Base-by-base conservation (phyloP, 1,139 yeast genomes). In the Groenewaldozyma sp. region DNA sequence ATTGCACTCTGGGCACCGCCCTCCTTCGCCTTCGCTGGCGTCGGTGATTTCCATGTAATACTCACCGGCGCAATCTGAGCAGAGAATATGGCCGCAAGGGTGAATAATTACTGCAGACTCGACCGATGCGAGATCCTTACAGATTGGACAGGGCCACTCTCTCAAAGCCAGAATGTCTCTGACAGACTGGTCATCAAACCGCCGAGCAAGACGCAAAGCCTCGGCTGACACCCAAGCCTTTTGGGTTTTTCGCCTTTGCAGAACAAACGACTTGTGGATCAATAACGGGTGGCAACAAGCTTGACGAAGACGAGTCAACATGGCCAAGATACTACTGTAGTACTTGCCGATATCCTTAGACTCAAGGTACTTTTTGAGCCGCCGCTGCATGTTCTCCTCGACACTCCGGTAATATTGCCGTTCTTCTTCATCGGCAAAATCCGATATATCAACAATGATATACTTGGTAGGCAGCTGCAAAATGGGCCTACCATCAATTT, bases 241-340 rank as follows among this genome's bases (percentile, higher is more conserved):
- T 35, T 40, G 37, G 36, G 33, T 40, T 7, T 58, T 10, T 67
- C 62, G 45, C 62, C 66, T 57, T 34, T 41, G 44, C 35, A 51
- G 69, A 35, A 40, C 33, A 34, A 46, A 74, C 20, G 88, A 88
- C 40, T 82, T 67, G 45, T 76, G 74, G 28, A 86, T 91, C 42
- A 91, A 65, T 51, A 73, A 78, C 32, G 79, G 76, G 59, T 91
- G 97, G 52, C 88, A 79, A 56, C 96, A 84, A 2, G 95, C 93
- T 61, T 91, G 97, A 45, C 98, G 71, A 51, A 91, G 67, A 38
- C 97, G 70, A 35, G 88, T 63, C 44, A 91, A 68, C 51, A 88
- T 63, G 0, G 87, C 78, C 50, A 91, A 71, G 42, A 86, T 78
- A 43, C 72, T 72, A 3, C 81, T 71, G 53, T 74, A 76, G 39